Conservation (phyloP, 805 yeast genomes). For the Metschnikowia borealis region DNA sequence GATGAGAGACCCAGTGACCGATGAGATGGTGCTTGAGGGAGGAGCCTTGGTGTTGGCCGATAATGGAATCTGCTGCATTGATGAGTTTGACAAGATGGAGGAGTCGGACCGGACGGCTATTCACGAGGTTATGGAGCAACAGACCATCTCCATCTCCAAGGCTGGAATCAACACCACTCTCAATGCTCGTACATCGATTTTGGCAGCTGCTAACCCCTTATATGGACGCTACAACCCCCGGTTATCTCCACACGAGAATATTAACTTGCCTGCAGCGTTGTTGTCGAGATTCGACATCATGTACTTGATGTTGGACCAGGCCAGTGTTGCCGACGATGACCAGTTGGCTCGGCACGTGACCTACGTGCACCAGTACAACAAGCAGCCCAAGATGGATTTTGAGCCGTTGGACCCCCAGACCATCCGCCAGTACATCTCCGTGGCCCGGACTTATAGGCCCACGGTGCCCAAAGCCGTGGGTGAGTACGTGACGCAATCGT, state of each 20-base stretch:
- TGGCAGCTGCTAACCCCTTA: constrained; percentile 98
- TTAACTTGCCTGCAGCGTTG: constrained; percentile 93
- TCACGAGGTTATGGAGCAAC: constrained; percentile 99
- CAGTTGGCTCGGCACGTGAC: constrained; percentile 91
- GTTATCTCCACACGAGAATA: constrained; percentile 89
- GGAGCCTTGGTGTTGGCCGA: constrained; percentile 97
- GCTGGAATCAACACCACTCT: constrained; percentile 96
- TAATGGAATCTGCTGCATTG: constrained; percentile 97
- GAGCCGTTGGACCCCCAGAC: constrained; percentile 75
- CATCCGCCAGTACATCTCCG: constrained; percentile 79
- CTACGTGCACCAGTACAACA: constrained; percentile 89
- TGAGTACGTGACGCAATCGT: constrained; percentile 78
- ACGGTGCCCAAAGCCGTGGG: constrained; percentile 78
- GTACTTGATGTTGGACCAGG: constrained; percentile 81
- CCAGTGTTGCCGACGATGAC: constrained; percentile 75
- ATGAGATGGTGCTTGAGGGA: constrained; percentile 96
- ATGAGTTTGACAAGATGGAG: constrained; percentile 99
- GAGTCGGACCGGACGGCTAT: constrained; percentile 95
- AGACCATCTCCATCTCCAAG: constrained; percentile 93
- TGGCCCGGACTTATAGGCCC: constrained; percentile 84
- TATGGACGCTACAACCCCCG: constrained; percentile 92
- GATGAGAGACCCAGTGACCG: constrained; percentile 98
- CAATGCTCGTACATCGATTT: constrained; percentile 90
- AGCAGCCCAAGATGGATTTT: constrained; percentile 73
- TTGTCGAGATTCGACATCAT: constrained; percentile 90